A percentile compares a stretch with the other conserved stretches of the same genome.
phyloP scores from a whole-genome alignment of 2,329 filamentous ascomycete genomes.

The Shiraia bambusicola region DNA sequence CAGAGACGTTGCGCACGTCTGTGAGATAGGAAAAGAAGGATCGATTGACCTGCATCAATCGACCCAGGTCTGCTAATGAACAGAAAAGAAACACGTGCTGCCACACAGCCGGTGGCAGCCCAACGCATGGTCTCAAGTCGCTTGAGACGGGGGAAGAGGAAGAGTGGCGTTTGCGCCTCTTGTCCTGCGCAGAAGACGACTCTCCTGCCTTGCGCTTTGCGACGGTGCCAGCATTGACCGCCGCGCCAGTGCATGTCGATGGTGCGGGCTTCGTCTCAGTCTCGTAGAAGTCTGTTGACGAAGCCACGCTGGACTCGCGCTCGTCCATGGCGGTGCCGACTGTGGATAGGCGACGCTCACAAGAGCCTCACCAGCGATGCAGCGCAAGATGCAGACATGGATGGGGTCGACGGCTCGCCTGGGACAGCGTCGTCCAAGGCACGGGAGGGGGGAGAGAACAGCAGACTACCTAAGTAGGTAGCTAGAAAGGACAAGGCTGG shows the following conservation, averaged over 20 bases:
- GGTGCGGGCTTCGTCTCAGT: slow-evolving; percentile 24
- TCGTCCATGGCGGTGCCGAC: slow-evolving; percentile 32
- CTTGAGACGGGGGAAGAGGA: slow-evolving; percentile 12
- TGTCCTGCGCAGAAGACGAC: slow-evolving; percentile 22
- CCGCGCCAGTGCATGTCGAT: slow-evolving; percentile 13
- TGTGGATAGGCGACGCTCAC: slow-evolving; percentile 31
- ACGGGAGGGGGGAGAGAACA: not conserved
- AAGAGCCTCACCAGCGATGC: slow-evolving; percentile 30
- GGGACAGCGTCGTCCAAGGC: slow-evolving; percentile 9
- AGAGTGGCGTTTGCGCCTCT: slow-evolving; percentile 37
- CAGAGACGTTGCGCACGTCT: slow-evolving; percentile 38
- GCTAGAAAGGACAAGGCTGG: not conserved
- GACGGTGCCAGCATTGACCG: slow-evolving; percentile 13
- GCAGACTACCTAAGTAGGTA: too few species aligned
- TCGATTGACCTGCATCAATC: slow-evolving; percentile 67
- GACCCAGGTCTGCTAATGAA: slow-evolving; percentile 63
- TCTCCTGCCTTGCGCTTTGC: slow-evolving; percentile 43
- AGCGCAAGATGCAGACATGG: slow-evolving; percentile 34
- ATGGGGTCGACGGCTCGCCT: slow-evolving; percentile 5
- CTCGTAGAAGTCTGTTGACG: slow-evolving; percentile 42
- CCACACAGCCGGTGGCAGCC: slow-evolving; percentile 65
- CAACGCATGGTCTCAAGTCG: slow-evolving; percentile 30
- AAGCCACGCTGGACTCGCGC: slow-evolving; percentile 37
- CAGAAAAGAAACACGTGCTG: slow-evolving; percentile 69
- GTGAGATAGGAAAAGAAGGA: slow-evolving; percentile 58